A percentile compares a stretch with the other conserved stretches of the same genome.
These are phyloP conservation scores for Pleurotus giganteus DNA, from an alignment of 768 basidiomycete species.

Conservation along the genomic window DNA sequence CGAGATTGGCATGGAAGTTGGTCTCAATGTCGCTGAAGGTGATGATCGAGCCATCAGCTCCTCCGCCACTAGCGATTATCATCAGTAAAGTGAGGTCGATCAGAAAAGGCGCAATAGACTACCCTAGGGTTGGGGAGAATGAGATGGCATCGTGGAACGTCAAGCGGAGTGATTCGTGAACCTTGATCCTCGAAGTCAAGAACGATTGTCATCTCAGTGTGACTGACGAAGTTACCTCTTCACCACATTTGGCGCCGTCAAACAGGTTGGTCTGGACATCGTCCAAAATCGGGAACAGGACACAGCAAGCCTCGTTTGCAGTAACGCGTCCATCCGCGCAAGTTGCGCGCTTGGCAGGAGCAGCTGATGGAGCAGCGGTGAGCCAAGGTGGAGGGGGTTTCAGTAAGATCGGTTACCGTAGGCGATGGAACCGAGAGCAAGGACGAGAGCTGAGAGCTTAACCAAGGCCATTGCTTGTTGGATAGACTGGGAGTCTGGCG, in stretches of 20 bases:
- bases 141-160: conserved; percentile 44
- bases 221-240: conserved; percentile 19
- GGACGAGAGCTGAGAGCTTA: conserved; percentile 5
- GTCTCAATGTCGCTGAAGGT: conserved; percentile 41
- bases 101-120: background rate
- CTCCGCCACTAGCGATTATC: conserved; percentile 31
- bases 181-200: conserved; percentile 15
- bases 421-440: conserved; percentile 5
- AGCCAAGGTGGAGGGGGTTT: background rate
- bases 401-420: background rate
- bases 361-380: background rate
- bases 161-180: conserved; percentile 29
- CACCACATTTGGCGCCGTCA: conserved; percentile 33
- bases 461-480: conserved; percentile 5
- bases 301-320: conserved; percentile 34
- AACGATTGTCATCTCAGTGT: background rate
- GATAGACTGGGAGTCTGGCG: conserved; percentile 1
- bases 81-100: background rate
- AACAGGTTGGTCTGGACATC: conserved; percentile 38
- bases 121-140: conserved; percentile 31
- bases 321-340: conserved; percentile 26
- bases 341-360: conserved; percentile 18
- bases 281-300: conserved; percentile 36
- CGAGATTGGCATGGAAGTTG: conserved; percentile 39
- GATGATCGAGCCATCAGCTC: conserved; percentile 50